Conservation (phyloP, 2,329 filamentous ascomycete genomes). For the Fusarium coffeatum region DNA sequence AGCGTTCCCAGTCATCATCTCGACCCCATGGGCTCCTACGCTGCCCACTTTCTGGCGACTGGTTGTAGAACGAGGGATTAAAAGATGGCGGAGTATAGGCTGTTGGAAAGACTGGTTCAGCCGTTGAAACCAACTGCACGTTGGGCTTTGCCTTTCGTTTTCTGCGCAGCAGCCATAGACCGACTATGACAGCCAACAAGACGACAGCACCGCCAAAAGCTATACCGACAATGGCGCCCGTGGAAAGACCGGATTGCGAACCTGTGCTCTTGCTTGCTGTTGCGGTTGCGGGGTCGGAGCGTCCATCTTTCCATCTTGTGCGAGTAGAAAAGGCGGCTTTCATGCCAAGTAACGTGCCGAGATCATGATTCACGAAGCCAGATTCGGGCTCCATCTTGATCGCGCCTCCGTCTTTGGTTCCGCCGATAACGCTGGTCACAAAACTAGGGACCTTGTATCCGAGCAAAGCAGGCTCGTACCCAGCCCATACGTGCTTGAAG, state of each 20-base stretch:
- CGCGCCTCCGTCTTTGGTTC: neutral
- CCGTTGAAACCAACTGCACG: neutral
- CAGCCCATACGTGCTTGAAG: slow-evolving; percentile 11
- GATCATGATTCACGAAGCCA: neutral
- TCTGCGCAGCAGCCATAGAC: neutral
- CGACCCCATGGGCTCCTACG: neutral
- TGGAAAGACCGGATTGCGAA: neutral
- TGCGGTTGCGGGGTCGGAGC: neutral
- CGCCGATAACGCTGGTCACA: neutral
- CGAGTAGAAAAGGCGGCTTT: neutral
- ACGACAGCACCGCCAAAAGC: neutral
- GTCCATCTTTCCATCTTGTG: neutral
- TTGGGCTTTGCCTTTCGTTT: neutral
- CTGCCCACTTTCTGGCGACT: neutral
- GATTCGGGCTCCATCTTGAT: neutral
- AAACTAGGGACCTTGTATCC: neutral
- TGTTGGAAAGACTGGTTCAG: neutral
- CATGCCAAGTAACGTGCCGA: neutral
- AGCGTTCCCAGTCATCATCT: neutral
- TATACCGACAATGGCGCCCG: neutral
- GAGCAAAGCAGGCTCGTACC: neutral
- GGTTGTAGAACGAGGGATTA: neutral
- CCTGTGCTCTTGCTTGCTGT: neutral
- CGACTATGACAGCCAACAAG: neutral
- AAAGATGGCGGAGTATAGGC: neutral